Evolutionary conservation across 768 basidiomycete species (phyloP).

Genomic region (Rhodotorula graminis): DNA sequence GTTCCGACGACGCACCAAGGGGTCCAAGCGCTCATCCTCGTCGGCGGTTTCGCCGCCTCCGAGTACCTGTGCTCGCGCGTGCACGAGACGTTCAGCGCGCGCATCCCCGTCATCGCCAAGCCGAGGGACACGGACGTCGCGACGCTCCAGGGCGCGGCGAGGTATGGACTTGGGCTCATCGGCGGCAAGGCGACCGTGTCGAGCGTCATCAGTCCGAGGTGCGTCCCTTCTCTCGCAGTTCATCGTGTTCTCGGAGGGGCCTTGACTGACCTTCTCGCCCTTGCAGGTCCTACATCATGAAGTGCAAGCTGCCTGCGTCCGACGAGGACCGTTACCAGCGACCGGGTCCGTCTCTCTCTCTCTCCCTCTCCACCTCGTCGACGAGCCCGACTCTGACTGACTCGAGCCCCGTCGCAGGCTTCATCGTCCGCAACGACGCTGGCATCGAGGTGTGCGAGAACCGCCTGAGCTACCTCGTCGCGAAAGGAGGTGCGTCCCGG

Average conservation of each 20-base stretch:
- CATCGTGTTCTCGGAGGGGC: no score
- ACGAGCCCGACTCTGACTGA: neutral
- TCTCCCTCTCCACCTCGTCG: neutral
- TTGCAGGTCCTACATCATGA: constrained; percentile 25
- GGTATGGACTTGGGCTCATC: constrained; percentile 52
- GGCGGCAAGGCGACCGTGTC: constrained; percentile 14
- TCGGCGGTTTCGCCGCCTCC: constrained; percentile 81
- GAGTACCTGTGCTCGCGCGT: constrained; percentile 76
- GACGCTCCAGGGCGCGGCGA: constrained; percentile 56
- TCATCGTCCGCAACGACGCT: constrained; percentile 71
- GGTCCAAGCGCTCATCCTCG: constrained; percentile 77
- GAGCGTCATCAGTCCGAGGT: constrained; percentile 19
- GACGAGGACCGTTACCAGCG: constrained; percentile 73
- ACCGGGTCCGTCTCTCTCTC: constrained; percentile 48
- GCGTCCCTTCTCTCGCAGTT: neutral
- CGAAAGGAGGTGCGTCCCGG: constrained; percentile 39
- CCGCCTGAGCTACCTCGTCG: constrained; percentile 52
- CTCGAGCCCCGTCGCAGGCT: constrained; percentile 50
- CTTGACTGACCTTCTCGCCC: neutral
- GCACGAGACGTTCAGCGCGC: constrained; percentile 55
- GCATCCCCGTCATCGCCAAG: constrained; percentile 69
- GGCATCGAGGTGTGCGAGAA: constrained; percentile 78
- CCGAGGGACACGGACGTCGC: constrained; percentile 82
- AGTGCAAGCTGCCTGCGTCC: constrained; percentile 77
- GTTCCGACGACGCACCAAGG: constrained; percentile 49